phyloP scores from a whole-genome alignment of 2,329 filamentous ascomycete species.

The Pseudogymnoascus sp. region DNA sequence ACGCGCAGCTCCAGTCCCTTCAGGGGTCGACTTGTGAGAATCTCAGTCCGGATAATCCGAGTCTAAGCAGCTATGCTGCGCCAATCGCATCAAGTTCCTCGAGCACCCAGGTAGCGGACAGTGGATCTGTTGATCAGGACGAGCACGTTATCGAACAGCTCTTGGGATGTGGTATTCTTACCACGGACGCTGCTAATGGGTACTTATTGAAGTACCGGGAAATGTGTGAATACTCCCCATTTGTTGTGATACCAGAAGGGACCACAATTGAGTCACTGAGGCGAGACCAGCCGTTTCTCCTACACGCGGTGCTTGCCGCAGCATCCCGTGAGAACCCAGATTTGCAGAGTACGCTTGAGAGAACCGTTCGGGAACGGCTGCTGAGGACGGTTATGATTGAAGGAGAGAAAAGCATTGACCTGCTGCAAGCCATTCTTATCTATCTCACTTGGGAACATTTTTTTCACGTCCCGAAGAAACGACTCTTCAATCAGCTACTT shows the following conservation, averaged over 20 bases:
- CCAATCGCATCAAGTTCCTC: neutral
- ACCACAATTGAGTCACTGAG: constrained; percentile 10
- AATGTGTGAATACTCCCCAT: constrained; percentile 18
- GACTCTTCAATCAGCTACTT: constrained; percentile 18
- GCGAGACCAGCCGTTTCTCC: constrained; percentile 15
- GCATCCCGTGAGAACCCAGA: neutral
- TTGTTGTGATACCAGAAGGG: constrained; percentile 15
- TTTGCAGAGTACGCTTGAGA: neutral
- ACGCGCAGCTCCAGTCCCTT: neutral
- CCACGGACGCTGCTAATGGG: neutral
- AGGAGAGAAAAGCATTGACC: constrained; percentile 22
- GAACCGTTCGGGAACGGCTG: neutral
- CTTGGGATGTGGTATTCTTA: neutral
- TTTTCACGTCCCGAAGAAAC: constrained; percentile 18
- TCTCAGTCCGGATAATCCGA: neutral
- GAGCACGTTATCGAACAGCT: neutral
- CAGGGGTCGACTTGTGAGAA: neutral
- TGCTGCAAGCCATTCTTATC: constrained; percentile 23
- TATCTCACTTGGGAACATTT: constrained; percentile 20
- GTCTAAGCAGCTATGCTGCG: neutral
- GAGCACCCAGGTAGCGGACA: neutral
- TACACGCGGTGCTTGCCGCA: constrained; percentile 17
- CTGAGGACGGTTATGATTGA: constrained; percentile 12
- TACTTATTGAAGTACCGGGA: neutral
- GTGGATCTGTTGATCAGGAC: neutral